phyloP scores from a whole-genome alignment of 495 filamentous ascomycete species.

The Penicillium coffeae region DNA sequence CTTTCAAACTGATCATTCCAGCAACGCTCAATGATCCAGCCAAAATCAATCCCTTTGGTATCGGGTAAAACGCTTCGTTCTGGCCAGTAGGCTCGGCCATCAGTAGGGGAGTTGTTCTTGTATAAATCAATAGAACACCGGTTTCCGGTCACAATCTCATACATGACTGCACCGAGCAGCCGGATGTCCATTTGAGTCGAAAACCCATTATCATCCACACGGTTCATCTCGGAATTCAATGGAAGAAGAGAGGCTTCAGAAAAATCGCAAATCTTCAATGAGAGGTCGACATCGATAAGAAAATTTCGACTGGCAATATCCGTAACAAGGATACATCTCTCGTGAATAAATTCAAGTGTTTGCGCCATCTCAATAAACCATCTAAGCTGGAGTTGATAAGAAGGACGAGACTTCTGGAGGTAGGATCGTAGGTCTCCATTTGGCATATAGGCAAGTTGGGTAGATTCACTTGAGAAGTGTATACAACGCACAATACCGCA shows the following conservation, averaged over 20 bases:
- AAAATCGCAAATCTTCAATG: slow-evolving; percentile 30
- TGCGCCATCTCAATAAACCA: slow-evolving; percentile 28
- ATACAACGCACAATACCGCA: slow-evolving; percentile 18
- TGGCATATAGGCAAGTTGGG: slow-evolving; percentile 20
- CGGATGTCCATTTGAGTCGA: slow-evolving; percentile 25
- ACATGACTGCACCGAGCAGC: slow-evolving; percentile 27
- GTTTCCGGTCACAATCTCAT: slow-evolving; percentile 23
- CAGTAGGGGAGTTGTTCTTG: slow-evolving; percentile 17
- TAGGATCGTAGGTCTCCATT: slow-evolving; percentile 28
- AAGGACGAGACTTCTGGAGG: slow-evolving; percentile 13
- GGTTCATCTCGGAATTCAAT: slow-evolving; percentile 22
- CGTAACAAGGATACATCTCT: slow-evolving; percentile 23
- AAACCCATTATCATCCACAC: slow-evolving; percentile 23
- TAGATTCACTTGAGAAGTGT: slow-evolving; percentile 14
- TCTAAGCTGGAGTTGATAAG: slow-evolving; percentile 16
- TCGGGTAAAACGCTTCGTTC: slow-evolving; percentile 16
- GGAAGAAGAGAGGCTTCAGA: slow-evolving; percentile 23
- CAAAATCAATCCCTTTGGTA: slow-evolving; percentile 25
- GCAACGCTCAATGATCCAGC: slow-evolving; percentile 27
- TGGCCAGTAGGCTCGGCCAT: slow-evolving; percentile 18
- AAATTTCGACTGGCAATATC: slow-evolving; percentile 30
- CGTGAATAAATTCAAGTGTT: slow-evolving; percentile 23
- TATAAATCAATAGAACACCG: slow-evolving; percentile 26
- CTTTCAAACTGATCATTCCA: slow-evolving; percentile 23
- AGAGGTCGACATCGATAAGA: slow-evolving; percentile 27